Conservation (phyloP, 1,139 yeast species). For the Protomyces inouyei region DNA sequence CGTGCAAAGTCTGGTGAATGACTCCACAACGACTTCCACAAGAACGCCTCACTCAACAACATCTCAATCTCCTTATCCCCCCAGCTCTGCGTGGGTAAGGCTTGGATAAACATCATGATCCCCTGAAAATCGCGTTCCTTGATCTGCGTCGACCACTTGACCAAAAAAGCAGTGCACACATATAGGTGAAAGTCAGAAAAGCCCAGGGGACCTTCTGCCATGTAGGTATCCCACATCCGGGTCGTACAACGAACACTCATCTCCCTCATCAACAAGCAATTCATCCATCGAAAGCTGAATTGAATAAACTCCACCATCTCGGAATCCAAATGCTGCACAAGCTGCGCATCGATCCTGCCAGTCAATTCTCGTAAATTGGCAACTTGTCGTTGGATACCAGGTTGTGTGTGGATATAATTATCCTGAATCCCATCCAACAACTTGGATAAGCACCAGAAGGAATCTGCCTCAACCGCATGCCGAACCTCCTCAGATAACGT, state of each 20-base stretch:
- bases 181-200: conserved; percentile 91
- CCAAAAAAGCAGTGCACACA: conserved; percentile 96
- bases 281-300: conserved; percentile 98
- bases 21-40: conserved; percentile 78
- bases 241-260: conserved; percentile 69
- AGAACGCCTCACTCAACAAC: conserved; percentile 88
- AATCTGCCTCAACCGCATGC: conserved; percentile 78
- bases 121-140: conserved; percentile 92
- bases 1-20: conserved; percentile 21
- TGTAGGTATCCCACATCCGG: conserved; percentile 97
- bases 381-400: conserved; percentile 91
- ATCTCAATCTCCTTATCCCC: conserved; percentile 83
- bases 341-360: conserved; percentile 67
- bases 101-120: conserved; percentile 80
- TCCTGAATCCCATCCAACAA: conserved; percentile 91
- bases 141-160: conserved; percentile 74
- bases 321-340: conserved; percentile 65
- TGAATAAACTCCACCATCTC: conserved; percentile 91
- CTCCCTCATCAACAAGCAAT: conserved; percentile 92
- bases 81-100: conserved; percentile 83
- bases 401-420: conserved; percentile 95
- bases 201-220: conserved; percentile 78
- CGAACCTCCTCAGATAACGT: conserved; percentile 53
- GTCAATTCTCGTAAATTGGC: conserved; percentile 71
- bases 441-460: conserved; percentile 92